Percentiles rank a stretch among this genome's conserved stretches.
Evolutionary conservation across 2,329 filamentous ascomycete species (phyloP).

Genomic region (Decorospora gaudefroyi): DNA sequence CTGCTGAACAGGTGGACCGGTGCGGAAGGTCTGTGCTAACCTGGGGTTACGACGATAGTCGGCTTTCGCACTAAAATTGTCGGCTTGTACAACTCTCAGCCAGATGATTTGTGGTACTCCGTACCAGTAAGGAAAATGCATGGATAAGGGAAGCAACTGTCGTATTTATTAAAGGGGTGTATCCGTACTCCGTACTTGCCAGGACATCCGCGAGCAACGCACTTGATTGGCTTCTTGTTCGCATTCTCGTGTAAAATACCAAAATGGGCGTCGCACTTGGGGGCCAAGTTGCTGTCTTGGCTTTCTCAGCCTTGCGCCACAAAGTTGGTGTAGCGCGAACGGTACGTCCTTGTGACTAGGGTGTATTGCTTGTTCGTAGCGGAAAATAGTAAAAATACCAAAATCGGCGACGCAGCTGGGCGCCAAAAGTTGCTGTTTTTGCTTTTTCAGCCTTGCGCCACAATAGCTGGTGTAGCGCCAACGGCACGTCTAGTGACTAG

Average conservation of each 20-base stretch:
- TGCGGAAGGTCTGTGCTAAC: too few species aligned
- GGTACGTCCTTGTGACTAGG: constrained; percentile 7
- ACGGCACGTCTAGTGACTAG: constrained; percentile 3
- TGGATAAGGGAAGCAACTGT: too few species aligned
- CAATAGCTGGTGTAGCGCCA: constrained; percentile 16
- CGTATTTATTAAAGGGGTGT: too few species aligned
- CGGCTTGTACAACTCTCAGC: too few species aligned
- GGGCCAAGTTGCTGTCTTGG: constrained; percentile 21
- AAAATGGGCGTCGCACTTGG: constrained; percentile 2
- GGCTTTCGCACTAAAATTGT: too few species aligned
- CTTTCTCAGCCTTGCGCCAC: constrained; percentile 33
- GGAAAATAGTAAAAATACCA: neutral
- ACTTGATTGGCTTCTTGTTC: neutral
- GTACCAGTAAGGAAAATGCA: too few species aligned
- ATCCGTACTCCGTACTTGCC: too few species aligned
- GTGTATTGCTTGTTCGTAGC: too few species aligned
- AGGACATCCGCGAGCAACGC: too few species aligned
- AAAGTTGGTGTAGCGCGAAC: constrained; percentile 13
- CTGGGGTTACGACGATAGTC: too few species aligned
- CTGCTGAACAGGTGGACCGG: too few species aligned
- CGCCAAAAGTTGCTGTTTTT: constrained; percentile 20
- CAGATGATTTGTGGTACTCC: too few species aligned
- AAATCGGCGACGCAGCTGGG: constrained; percentile 4
- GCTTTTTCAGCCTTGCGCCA: constrained; percentile 32
- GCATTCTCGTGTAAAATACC: constrained; percentile 10